A percentile compares a stretch with the other conserved stretches of the same genome.
These are phyloP conservation scores for Phylloboletellus chloephorus DNA, from an alignment of 1,284 basidiomycete genomes.

Conservation along the genomic window DNA sequence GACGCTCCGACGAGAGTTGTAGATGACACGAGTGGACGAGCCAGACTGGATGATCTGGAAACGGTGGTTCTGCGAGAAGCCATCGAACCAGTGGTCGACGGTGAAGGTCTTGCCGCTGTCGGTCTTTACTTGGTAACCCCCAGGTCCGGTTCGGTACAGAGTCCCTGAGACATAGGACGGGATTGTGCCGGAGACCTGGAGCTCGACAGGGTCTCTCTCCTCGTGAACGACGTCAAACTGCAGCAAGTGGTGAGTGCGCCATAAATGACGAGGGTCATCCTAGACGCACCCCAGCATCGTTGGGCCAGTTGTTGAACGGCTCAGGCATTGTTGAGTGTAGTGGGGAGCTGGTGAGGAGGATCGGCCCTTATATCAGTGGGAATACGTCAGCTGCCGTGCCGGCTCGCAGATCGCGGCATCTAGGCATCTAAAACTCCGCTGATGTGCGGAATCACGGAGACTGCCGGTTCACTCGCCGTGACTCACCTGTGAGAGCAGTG, in stretches of 20 bases:
- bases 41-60: constrained; percentile 29
- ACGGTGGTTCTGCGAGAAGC: constrained; percentile 31
- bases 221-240: constrained; percentile 31
- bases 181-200: constrained; percentile 25
- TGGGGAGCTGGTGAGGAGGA: not conserved
- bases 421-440: too few relatives aligned
- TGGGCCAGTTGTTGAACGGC: constrained; percentile 30
- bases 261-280: not conserved
- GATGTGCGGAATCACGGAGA: too few relatives aligned
- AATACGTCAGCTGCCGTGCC: too few relatives aligned
- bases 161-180: constrained; percentile 30
- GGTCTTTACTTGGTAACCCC: constrained; percentile 22
- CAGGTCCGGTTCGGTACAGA: constrained; percentile 28
- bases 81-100: constrained; percentile 30
- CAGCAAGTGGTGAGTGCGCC: constrained; percentile 3
- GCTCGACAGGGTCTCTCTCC: constrained; percentile 27
- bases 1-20: constrained; percentile 26
- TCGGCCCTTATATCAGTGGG: too few relatives aligned
- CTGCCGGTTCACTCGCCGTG: too few relatives aligned
- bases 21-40: constrained; percentile 22
- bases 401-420: too few relatives aligned
- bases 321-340: constrained; percentile 12
- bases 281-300: constrained; percentile 25
- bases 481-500: too few relatives aligned
- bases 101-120: constrained; percentile 18